Conservation (phyloP, 2,329 filamentous ascomycete species). For the Fusarium mundagurra region DNA sequence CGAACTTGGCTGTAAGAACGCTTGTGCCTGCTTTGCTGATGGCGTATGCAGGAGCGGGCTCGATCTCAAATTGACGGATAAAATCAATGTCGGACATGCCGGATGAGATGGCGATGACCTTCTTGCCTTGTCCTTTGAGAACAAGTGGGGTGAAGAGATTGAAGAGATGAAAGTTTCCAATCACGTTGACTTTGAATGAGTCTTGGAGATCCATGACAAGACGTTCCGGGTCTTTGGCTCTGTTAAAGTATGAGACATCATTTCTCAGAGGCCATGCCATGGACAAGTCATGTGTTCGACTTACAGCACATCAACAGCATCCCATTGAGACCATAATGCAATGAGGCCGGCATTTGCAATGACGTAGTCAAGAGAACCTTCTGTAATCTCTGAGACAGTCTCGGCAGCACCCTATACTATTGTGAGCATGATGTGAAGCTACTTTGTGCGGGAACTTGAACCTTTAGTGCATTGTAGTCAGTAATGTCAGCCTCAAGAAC, state of each 20-base stretch:
- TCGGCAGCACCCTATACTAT: not conserved
- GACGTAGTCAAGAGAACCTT: not conserved
- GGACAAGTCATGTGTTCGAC: not conserved
- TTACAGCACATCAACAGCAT: not conserved
- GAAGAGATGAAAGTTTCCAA: not conserved
- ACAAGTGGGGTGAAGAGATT: not conserved
- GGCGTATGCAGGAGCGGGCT: not conserved
- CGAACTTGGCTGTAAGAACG: not conserved
- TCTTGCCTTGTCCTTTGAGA: not conserved
- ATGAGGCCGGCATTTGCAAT: not conserved
- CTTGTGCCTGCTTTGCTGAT: not conserved
- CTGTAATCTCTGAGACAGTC: not conserved
- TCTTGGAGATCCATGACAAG: not conserved
- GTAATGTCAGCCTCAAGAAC: not conserved
- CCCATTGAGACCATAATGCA: not conserved
- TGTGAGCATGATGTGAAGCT: rapidly evolving
- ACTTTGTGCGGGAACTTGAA: not conserved
- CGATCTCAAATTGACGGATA: not conserved
- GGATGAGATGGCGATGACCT: not conserved
- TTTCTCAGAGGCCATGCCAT: not conserved
- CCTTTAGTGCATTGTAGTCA: not conserved
- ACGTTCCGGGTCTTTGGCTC: not conserved
- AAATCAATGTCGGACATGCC: not conserved
- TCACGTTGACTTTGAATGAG: not conserved
- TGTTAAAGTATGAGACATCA: not conserved